A percentile compares a stretch with the other conserved stretches of the same genome.
phyloP scores from a whole-genome alignment of 768 basidiomycete genomes.

The Crepidotus variabilis region DNA sequence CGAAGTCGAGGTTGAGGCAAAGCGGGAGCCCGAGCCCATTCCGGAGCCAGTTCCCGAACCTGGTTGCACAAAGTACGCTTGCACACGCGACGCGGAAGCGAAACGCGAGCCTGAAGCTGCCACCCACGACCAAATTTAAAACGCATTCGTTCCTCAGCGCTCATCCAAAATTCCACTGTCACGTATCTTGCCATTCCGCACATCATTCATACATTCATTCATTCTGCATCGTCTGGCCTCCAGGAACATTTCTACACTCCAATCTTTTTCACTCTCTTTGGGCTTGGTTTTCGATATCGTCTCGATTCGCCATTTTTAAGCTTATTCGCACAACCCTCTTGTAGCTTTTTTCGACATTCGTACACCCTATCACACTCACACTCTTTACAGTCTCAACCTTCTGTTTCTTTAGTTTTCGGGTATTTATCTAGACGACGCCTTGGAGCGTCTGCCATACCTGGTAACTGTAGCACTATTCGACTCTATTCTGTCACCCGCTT shows the following conservation, averaged over 20 bases:
- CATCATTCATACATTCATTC: not conserved
- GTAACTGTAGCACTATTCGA: constrained; percentile 2
- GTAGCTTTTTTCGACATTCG: not conserved
- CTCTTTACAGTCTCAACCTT: not conserved
- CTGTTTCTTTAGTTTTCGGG: not conserved
- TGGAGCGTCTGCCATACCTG: not conserved
- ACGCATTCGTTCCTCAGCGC: no score
- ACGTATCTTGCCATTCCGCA: not conserved
- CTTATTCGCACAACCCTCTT: not conserved
- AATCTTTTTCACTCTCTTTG: not conserved
- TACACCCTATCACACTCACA: not conserved
- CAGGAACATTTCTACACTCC: not conserved
- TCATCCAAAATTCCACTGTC: no score
- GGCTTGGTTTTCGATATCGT: not conserved
- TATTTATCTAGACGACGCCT: constrained; percentile 3
- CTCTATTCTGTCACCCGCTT: not conserved
- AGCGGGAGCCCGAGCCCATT: no score
- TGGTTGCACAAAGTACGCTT: constrained; percentile 3
- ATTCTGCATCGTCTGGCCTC: not conserved
- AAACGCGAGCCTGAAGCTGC: no score
- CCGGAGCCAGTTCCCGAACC: constrained; percentile 1
- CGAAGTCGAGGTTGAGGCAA: no score
- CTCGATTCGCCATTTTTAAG: not conserved
- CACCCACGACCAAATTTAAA: no score
- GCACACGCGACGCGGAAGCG: no score